A percentile compares a stretch with the other conserved stretches of the same genome.
phyloP scores from a whole-genome alignment of 305 asterid genomes.

The Fraxinus sp. region DNA sequence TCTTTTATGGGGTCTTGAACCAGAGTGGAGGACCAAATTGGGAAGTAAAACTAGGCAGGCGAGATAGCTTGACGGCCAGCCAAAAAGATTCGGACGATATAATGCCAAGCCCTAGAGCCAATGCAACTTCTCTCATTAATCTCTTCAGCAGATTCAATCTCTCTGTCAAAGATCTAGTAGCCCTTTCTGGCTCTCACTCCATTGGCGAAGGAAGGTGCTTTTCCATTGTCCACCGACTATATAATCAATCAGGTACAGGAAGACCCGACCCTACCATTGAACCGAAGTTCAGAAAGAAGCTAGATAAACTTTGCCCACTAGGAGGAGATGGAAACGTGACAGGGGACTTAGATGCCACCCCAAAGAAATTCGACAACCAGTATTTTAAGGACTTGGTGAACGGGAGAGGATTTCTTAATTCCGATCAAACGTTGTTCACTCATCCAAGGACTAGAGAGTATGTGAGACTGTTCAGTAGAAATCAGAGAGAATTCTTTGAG shows the following conservation, averaged over 20 bases:
- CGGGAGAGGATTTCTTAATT: conserved; percentile 77
- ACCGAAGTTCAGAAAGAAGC: conserved; percentile 41
- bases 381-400: conserved; percentile 63
- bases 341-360: conserved; percentile 68
- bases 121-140: conserved; percentile 53
- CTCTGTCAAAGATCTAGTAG: conserved; percentile 63
- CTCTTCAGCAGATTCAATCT: conserved; percentile 68
- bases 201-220: conserved; percentile 81
- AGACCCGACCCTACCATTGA: conserved; percentile 75
- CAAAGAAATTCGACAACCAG: conserved; percentile 62
- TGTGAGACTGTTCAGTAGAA: conserved; percentile 48
- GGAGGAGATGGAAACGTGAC: conserved; percentile 67
- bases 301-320: conserved; percentile 60
- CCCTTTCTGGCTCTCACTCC: conserved; percentile 94
- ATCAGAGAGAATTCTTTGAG: conserved; percentile 38
- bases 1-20: neutral
- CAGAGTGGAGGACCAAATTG: conserved; percentile 89
- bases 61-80: conserved; percentile 82
- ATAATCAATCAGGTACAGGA: conserved; percentile 88
- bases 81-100: conserved; percentile 65
- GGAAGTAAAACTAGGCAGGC: conserved; percentile 80
- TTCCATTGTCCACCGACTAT: conserved; percentile 69
- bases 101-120: conserved; percentile 98
- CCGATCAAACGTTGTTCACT: conserved; percentile 67
- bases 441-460: conserved; percentile 41